A percentile compares a stretch with the other conserved stretches of the same genome.
phyloP scores from a whole-genome alignment of 176 grass and related monocot genomes.

The Puya raimondii region DNA sequence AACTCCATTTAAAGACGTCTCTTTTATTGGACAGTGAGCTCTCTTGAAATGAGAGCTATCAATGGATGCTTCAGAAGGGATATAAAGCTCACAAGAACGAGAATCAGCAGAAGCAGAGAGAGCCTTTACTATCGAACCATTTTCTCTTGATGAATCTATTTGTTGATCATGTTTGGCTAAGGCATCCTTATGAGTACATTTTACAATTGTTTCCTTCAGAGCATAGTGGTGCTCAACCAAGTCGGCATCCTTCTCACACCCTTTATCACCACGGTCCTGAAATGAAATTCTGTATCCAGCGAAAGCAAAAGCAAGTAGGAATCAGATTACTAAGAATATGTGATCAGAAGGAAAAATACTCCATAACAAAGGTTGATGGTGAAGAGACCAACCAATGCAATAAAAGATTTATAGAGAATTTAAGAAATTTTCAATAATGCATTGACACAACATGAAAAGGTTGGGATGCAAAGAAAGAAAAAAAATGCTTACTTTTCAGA shows the following conservation, averaged over 20 bases:
- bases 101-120: conserved; percentile 9
- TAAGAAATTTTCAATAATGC: not conserved
- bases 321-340: conserved; percentile 7
- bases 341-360: not conserved
- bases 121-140: conserved; percentile 4
- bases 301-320: conserved; percentile 27
- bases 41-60: conserved; percentile 41
- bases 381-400: not conserved
- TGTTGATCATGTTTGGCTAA: conserved; percentile 17
- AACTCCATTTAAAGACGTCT: conserved; percentile 15
- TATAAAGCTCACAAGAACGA: conserved; percentile 33
- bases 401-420: not conserved
- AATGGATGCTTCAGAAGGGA: conserved; percentile 42
- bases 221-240: conserved; percentile 17
- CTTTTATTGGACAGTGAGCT: conserved; percentile 21
- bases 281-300: conserved; percentile 21
- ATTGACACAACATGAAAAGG: not conserved
- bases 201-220: conserved; percentile 16
- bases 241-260: conserved; percentile 11
- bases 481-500: conserved; percentile 40
- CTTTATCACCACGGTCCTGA: conserved; percentile 13
- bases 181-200: conserved; percentile 13
- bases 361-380: not conserved
- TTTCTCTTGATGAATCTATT: conserved; percentile 27
- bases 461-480: not conserved